These are phyloP conservation scores for Fusarium dlaminii DNA, from an alignment of 2,329 filamentous ascomycete species.

Conservation along the genomic window DNA sequence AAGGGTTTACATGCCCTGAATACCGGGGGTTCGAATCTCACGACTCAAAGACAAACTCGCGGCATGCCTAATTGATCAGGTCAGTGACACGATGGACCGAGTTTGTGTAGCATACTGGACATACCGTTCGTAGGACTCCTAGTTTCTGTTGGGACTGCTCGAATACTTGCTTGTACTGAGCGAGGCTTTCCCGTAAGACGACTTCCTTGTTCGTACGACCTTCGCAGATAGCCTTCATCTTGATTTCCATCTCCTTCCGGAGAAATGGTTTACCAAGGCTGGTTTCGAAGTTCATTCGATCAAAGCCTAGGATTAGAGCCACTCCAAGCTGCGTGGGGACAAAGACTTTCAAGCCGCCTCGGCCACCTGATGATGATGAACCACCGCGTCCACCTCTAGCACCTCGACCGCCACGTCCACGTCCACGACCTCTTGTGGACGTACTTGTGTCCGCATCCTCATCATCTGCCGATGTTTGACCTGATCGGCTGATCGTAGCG, in stretches of 20 bases:
- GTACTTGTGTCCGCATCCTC: conserved; percentile 51
- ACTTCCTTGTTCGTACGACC: conserved; percentile 78
- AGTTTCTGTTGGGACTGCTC: conserved; percentile 82
- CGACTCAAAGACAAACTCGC: conserved; percentile 48
- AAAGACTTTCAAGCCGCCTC: conserved; percentile 78
- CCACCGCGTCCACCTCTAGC: conserved; percentile 51
- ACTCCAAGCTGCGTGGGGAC: conserved; percentile 92
- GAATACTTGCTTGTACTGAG: conserved; percentile 89
- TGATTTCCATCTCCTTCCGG: conserved; percentile 96
- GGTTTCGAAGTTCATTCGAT: conserved; percentile 90
- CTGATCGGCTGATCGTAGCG: conserved; percentile 64
- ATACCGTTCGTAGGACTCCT: conserved; percentile 69
- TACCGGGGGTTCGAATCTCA: conserved; percentile 13
- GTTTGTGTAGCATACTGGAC: conserved; percentile 43
- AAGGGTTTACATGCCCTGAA: conserved; percentile 42
- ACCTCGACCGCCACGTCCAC: conserved; percentile 58
- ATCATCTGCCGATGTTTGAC: conserved; percentile 49
- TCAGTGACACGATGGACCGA: conserved; percentile 24
- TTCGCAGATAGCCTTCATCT: conserved; percentile 97
- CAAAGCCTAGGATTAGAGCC: conserved; percentile 92
- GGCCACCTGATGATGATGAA: conserved; percentile 53
- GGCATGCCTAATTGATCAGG: conserved; percentile 46
- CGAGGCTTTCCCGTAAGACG: conserved; percentile 84
- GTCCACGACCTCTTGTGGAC: conserved; percentile 57
- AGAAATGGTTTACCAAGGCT: conserved; percentile 96